Evolutionary conservation across 2,329 filamentous ascomycete species (phyloP), one percentile per base, ranked within the genome.

Genomic region (Trichoderma asperellum): DNA sequence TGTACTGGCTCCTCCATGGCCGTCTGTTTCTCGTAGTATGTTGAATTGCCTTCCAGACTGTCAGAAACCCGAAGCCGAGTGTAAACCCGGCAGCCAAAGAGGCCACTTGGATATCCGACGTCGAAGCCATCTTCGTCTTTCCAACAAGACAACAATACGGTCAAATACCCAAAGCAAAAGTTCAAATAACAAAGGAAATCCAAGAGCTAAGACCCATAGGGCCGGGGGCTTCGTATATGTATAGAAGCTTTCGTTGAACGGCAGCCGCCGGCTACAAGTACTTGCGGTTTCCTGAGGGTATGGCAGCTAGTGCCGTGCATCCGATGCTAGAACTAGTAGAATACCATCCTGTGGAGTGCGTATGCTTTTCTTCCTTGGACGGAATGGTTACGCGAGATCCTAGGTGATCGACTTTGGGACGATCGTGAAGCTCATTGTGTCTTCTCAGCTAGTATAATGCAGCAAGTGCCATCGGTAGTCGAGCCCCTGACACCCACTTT

Each of bases 1-100:
- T 56, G 35, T 77, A 77, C 8, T 69, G 69, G 62, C 73, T 75
- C 18, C 63, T 71, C 49, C 72, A 65, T 16, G 64, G 56, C 29
- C 72, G 62, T n/a, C 56, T 47, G 12, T 55, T 55, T 4, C 65
- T 60, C 47, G 43, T 18, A n/a, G 65, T 68, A 18, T 61, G 57
- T 8, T 61, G 56, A 5, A 68, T 60, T 16, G 65, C 65, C 35
- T 60, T 61, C 65, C 65, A 68, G 14, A 61, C 57, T 2, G 57
- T 68, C 21, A 68, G 43, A n/a, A 60, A 68, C 2, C 56, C 65
- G 6, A 68, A 68, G 4, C 65, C 65, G 24, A 68, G 35, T 18
- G 65, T 68, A 55, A 68, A 68, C 6, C 65, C 65, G 27, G 56
- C 56, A 18, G 65, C 57, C 57, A 68, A 14, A 21, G 65, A 68